phyloP scores from a whole-genome alignment of 257 asterid species.

The Hygrophila difformis region DNA sequence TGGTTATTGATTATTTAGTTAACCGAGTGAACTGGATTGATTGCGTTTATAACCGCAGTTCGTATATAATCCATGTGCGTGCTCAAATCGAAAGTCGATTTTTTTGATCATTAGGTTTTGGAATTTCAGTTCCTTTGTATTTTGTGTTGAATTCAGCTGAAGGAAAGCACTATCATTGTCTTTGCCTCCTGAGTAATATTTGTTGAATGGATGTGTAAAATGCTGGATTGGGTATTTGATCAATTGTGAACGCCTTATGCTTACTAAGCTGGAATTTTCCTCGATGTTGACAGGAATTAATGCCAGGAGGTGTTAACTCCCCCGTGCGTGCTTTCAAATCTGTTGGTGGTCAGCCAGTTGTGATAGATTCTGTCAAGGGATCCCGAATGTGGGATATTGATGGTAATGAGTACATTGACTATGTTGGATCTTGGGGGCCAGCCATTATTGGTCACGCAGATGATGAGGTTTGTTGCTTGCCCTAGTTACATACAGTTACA shows the following conservation, averaged over 20 bases:
- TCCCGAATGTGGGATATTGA: slow-evolving; percentile 93
- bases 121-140: background rate
- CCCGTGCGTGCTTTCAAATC: slow-evolving; percentile 99
- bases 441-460: slow-evolving; percentile 99
- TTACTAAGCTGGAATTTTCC: slow-evolving; percentile 3
- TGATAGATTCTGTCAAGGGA: slow-evolving; percentile 90
- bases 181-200: too few relatives aligned
- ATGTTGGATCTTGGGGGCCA: slow-evolving; percentile 99
- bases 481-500: slow-evolving; percentile 8
- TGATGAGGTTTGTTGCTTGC: slow-evolving; percentile 57
- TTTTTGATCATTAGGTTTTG: background rate
- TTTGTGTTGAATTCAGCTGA: slow-evolving; percentile 9
- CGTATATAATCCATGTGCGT: background rate
- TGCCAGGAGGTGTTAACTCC: slow-evolving; percentile 99
- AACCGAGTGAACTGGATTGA: slow-evolving; percentile 1
- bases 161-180: too few relatives aligned
- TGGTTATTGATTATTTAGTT: background rate
- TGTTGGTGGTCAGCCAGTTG: slow-evolving; percentile 94
- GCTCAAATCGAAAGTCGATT: slow-evolving; percentile 1
- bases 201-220: too few relatives aligned
- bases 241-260: background rate
- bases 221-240: background rate
- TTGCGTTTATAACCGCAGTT: background rate
- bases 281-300: slow-evolving; percentile 56
- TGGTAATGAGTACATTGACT: slow-evolving; percentile 97